A percentile compares a stretch with the other conserved stretches of the same genome.
These are phyloP conservation scores for Colletotrichum lentis DNA, from an alignment of 2,329 filamentous ascomycete species.

Conservation along the genomic window DNA sequence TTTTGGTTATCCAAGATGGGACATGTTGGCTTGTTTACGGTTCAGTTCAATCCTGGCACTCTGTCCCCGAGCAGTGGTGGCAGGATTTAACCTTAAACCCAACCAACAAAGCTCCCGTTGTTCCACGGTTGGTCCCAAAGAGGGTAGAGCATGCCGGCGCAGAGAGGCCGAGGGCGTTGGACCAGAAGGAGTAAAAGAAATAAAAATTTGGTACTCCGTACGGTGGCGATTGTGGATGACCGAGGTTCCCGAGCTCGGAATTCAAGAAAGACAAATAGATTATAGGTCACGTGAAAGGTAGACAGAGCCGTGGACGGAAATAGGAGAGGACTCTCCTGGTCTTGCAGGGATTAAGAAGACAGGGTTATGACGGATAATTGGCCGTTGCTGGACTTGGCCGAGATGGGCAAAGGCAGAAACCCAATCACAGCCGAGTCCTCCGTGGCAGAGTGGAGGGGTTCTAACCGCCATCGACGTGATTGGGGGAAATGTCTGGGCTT, in stretches of 20 bases:
- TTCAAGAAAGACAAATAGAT: too few relatives aligned
- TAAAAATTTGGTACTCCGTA: too few relatives aligned
- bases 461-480: slow-evolving; percentile 10
- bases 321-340: too few relatives aligned
- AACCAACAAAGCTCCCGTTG: not conserved
- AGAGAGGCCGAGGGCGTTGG: not conserved
- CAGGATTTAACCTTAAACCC: slow-evolving; percentile 12
- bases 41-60: not conserved
- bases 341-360: not conserved
- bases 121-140: not conserved
- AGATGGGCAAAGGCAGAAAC: slow-evolving; percentile 8
- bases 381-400: slow-evolving; percentile 20
- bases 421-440: not conserved
- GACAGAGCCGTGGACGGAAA: not conserved
- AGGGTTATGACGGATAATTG: slow-evolving; percentile 3
- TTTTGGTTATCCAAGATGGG: too few relatives aligned
- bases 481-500: slow-evolving; percentile 8
- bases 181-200: too few relatives aligned
- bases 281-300: not conserved
- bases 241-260: too few relatives aligned
- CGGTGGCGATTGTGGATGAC: too few relatives aligned
- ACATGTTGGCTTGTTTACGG: not conserved
- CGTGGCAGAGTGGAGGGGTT: not conserved
- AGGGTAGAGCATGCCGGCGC: not conserved
- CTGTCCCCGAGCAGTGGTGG: not conserved